Evolutionary conservation across 2,329 filamentous ascomycete genomes (phyloP), one percentile per base, ranked within the genome.

Genomic region (Cercospora janseana): DNA sequence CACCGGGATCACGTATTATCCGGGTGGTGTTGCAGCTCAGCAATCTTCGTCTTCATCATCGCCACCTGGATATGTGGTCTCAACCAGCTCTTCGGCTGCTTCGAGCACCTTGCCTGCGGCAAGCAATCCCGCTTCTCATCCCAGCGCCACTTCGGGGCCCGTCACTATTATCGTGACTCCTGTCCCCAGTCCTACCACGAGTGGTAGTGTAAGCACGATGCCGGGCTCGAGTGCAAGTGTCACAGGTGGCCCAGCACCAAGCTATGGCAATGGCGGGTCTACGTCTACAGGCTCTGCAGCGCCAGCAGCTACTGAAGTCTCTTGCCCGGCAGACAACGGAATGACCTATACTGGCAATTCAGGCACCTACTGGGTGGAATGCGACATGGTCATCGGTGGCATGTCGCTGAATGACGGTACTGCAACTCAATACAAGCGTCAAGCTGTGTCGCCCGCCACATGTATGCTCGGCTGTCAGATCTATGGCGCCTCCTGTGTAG

Each of bases 1-100:
- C 31, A 47, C 27, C 3, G 43, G 49, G n/a, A 52, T 44, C 2
- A 42, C 44, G 4, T 13, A 28, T 9, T 34, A 32, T 5, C 49
- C 49, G 6, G 44, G 44, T 12, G 49, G 35, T 42, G 43, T 52
- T 24, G 20, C 27, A 20, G 29, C 37, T 20, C 16, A 47, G 15
- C 34, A 35, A 20, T 20, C 47, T 8, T 35, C 43, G 2, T 38
- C 21, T 21, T 38, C 47, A 27, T 28, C 27, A 13, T 40, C 38
- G 29, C 47, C 47, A n/a, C 47, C 47, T 8, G 47, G 21, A 26
- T 50, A 44, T 26, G 40, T 32, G 1, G 35, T 31, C n/a, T 31
- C 46, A 13, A 40, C 45, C 13, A 10, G 13, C 6, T 29, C 27
- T 29, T n/a, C 10, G 27, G 13, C 27, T 29, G 46, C 24, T 18